Evolutionary conservation across 2,329 filamentous ascomycete species (phyloP), one percentile per base, ranked within the genome.

Genomic region (Macrophomina pseudophaseolina): DNA sequence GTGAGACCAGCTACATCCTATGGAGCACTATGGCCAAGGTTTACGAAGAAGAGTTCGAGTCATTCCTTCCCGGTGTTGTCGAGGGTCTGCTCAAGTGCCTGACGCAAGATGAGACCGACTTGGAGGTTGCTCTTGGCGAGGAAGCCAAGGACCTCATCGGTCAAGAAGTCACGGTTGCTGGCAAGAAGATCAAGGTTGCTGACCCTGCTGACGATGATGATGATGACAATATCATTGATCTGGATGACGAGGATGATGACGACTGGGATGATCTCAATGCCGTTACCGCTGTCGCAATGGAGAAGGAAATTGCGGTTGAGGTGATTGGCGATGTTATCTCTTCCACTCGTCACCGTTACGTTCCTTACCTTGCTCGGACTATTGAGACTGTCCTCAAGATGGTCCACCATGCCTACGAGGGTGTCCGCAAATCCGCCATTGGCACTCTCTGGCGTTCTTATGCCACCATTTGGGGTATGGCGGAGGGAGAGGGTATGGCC

Each of bases 281-380:
- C 60, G 91, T 96, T 69, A 96, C 93, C 32, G 93, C 93, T 64
- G 88, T 97, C 65, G 93, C 94, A 30, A 87, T 97, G 73, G 95
- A 98, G 85, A 97, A 98, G 82, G 95, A 99, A 81, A 96, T 98
- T 73, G 94, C 95, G 44, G 88, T 97, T 52, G 95, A 99, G 79
- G 94, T 97, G 5, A 87, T 97, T 42, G 95, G 94, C 70, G 95
- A 99, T 75, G 88, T 99, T 69, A 90, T 98, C 74, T 90, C 91
- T 54, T 90, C 96, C 82, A 92, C 92, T 56, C 93, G 92, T 79
- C 87, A 87, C 74, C 87, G 91, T 71, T 93, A 88, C 77, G 86
- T 96, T 71, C 89, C 92, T 5, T 97, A 94, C 79, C 91, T 97
- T 69, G 90, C 97, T 82, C 91, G 92, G 83, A 93, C 93, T 7